Conservation (phyloP, 371 early-diverging fungal species). For the Parasitella parasitica region DNA sequence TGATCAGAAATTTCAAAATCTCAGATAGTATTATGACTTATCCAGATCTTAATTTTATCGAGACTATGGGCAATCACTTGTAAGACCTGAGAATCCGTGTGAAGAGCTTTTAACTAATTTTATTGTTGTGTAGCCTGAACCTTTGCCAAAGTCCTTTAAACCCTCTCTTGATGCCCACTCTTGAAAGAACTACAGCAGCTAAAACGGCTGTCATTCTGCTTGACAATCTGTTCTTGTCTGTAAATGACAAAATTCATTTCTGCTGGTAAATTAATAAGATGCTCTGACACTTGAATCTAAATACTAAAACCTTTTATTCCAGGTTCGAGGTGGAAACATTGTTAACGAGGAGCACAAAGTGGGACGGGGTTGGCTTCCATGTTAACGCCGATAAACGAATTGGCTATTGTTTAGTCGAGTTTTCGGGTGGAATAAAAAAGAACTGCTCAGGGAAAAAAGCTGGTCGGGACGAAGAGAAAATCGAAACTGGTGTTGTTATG, state of each 20-base stretch:
- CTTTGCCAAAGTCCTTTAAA: no score
- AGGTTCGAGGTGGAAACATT: neutral
- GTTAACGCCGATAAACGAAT: neutral
- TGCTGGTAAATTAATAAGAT: neutral
- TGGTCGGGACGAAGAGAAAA: conserved; percentile 7
- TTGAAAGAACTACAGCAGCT: no score
- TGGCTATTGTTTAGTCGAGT: conserved; percentile 7
- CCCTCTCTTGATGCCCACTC: no score
- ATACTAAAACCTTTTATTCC: neutral
- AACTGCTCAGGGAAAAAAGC: conserved; percentile 5
- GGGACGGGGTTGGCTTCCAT: conserved; percentile 6
- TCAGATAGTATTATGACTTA: no score
- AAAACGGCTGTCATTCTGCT: no score
- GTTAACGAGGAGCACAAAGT: neutral
- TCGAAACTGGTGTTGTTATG: conserved; percentile 2
- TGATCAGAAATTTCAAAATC: no score
- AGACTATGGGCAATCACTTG: no score
- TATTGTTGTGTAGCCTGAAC: no score
- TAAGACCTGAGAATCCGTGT: no score
- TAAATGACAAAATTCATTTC: neutral
- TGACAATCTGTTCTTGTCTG: no score
- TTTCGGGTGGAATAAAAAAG: conserved; percentile 6
- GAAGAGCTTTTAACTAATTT: no score
- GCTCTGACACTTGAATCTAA: neutral
- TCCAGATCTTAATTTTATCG: no score